Conservation (phyloP, 2,329 filamentous ascomycete species). For the Laburnicola sp. region DNA sequence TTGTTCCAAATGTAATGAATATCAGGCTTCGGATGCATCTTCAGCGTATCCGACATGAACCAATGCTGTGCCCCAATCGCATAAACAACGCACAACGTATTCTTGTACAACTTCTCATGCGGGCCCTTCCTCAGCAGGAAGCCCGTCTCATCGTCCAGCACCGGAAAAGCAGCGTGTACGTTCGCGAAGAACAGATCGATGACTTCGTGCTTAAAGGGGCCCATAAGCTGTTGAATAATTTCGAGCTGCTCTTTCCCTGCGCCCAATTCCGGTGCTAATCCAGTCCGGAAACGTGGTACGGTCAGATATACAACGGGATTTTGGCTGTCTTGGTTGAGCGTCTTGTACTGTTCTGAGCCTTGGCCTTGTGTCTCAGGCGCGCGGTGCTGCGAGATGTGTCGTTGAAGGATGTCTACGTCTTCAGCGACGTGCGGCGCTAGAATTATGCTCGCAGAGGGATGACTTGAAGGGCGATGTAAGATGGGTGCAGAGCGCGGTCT, state of each 20-base stretch:
- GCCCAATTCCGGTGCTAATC: conserved; percentile 40
- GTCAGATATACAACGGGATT: conserved; percentile 50
- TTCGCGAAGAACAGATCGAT: conserved; percentile 52
- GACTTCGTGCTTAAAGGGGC: conserved; percentile 43
- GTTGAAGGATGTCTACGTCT: conserved; percentile 47
- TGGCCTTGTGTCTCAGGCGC: conserved; percentile 18
- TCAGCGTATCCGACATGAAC: conserved; percentile 42
- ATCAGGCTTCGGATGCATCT: conserved; percentile 43
- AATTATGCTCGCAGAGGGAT: conserved; percentile 45
- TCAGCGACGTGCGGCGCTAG: conserved; percentile 48
- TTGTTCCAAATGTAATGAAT: conserved; percentile 48
- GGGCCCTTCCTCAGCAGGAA: conserved; percentile 41
- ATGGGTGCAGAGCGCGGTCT: conserved; percentile 31
- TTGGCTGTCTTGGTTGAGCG: conserved; percentile 52
- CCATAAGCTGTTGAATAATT: conserved; percentile 48
- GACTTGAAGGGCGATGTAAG: conserved; percentile 34
- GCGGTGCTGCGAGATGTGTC: conserved; percentile 43
- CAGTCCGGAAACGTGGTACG: conserved; percentile 55
- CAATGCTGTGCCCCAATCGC: conserved; percentile 45
- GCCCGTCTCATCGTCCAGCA: conserved; percentile 47
- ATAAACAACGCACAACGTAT: conserved; percentile 46
- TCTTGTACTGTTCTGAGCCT: conserved; percentile 51
- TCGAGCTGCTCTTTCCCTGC: conserved; percentile 47
- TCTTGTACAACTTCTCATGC: conserved; percentile 38
- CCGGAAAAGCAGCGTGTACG: conserved; percentile 45